Conservation (phyloP, 495 filamentous ascomycete genomes). For the Hypomontagnella submonticulosa region DNA sequence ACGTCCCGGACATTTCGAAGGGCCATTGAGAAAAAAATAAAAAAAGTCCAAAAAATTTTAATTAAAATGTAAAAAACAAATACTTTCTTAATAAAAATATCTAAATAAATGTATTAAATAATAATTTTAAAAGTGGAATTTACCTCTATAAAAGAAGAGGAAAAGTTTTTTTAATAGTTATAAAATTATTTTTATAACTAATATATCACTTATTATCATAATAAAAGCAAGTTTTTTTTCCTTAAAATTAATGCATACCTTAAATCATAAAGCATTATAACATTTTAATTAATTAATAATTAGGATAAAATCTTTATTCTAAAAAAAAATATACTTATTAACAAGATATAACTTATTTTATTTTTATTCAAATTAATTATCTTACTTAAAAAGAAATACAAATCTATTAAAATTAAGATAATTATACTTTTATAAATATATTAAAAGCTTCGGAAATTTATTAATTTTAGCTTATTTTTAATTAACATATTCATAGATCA, state of each 20-base stretch:
- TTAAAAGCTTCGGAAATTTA: background rate
- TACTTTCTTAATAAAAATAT: background rate
- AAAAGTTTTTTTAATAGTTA: background rate
- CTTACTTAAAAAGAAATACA: background rate
- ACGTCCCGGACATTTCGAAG: too few relatives aligned
- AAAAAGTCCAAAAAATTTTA: too few relatives aligned
- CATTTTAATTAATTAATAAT: background rate
- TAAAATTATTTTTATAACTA: too few relatives aligned
- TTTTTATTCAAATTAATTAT: background rate
- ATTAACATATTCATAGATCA: background rate
- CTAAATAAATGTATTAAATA: background rate
- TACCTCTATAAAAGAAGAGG: background rate
- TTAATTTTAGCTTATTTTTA: background rate
- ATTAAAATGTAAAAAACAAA: background rate
- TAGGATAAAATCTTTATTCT: background rate
- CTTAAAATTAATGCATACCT: background rate
- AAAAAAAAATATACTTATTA: background rate
- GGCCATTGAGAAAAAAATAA: too few relatives aligned
- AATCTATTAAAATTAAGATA: background rate
- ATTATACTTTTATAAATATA: background rate
- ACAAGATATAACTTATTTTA: background rate
- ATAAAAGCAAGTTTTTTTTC: background rate
- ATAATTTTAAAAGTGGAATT: background rate
- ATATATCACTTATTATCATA: conserved; percentile 1
- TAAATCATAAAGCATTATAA: background rate